A percentile compares a stretch with the other conserved stretches of the same genome.
These are phyloP conservation scores for Podaxis carcinomalis DNA, from an alignment of 768 basidiomycete species.

Conservation along the genomic window DNA sequence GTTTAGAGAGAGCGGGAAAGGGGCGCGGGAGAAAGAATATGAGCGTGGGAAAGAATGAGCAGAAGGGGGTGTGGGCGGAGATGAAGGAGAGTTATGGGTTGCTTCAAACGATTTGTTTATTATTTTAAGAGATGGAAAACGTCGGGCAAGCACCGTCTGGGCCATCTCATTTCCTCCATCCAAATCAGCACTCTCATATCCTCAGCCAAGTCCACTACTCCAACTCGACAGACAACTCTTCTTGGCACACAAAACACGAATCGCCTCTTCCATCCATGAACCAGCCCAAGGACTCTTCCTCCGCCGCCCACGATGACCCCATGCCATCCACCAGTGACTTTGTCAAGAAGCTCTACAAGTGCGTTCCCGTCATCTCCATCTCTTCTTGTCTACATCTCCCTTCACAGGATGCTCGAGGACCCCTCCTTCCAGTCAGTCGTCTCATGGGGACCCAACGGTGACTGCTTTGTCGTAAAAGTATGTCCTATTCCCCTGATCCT, in stretches of 20 bases:
- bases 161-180: neutral
- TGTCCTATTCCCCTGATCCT: conserved; percentile 7
- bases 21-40: neutral
- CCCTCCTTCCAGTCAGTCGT: conserved; percentile 67
- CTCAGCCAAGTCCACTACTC: neutral
- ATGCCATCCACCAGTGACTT: conserved; percentile 92
- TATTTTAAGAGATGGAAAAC: conserved; percentile 5
- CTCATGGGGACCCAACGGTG: conserved; percentile 78
- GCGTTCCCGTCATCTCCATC: conserved; percentile 17
- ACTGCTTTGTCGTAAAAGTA: conserved; percentile 88
- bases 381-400: neutral
- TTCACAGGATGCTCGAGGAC: conserved; percentile 82
- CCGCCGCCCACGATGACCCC: conserved; percentile 47
- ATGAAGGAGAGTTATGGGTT: neutral
- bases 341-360: conserved; percentile 95
- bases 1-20: neutral
- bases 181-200: neutral
- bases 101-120: neutral
- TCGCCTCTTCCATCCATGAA: neutral
- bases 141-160: neutral
- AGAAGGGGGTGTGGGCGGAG: neutral
- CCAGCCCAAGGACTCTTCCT: conserved; percentile 2
- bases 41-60: conserved; percentile 5
- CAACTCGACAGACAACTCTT: neutral
- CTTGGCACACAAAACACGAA: neutral